Conservation (phyloP, 2,329 filamentous ascomycete species). For the Albifimbria verrucaria region DNA sequence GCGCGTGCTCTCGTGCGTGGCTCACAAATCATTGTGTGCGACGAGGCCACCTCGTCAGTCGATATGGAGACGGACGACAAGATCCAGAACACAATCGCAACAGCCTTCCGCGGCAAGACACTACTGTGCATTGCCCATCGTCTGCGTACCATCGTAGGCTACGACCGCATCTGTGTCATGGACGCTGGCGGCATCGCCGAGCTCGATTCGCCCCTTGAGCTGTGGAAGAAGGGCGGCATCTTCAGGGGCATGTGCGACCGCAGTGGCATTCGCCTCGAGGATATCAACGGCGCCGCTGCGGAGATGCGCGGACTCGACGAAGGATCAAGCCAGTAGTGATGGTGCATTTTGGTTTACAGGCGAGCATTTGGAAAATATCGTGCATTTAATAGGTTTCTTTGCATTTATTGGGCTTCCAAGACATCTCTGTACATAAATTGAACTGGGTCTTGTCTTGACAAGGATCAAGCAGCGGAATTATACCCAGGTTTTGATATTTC, state of each 20-base stretch:
- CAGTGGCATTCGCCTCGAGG: slow-evolving; percentile 66
- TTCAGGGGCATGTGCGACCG: slow-evolving; percentile 89
- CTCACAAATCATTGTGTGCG: slow-evolving; percentile 90
- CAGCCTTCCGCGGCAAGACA: slow-evolving; percentile 81
- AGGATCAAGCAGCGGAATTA: no score
- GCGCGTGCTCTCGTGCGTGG: slow-evolving; percentile 85
- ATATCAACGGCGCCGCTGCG: slow-evolving; percentile 44
- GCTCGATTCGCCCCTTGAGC: slow-evolving; percentile 69
- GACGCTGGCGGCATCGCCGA: slow-evolving; percentile 85
- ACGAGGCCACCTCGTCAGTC: slow-evolving; percentile 90
- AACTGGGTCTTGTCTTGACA: no score
- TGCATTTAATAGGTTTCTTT: not conserved
- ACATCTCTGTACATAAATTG: no score
- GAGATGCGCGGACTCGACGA: slow-evolving; percentile 21
- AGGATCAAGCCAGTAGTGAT: not conserved
- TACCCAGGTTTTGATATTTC: no score
- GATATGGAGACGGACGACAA: slow-evolving; percentile 97
- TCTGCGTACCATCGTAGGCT: slow-evolving; percentile 86
- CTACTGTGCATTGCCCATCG: slow-evolving; percentile 90
- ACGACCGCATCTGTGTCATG: slow-evolving; percentile 97
- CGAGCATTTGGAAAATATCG: not conserved
- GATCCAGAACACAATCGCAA: slow-evolving; percentile 85
- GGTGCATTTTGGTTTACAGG: not conserved
- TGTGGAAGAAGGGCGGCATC: slow-evolving; percentile 74
- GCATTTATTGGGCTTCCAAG: no score